Conservation (phyloP, 805 yeast species). For the Saturnispora dispora region DNA sequence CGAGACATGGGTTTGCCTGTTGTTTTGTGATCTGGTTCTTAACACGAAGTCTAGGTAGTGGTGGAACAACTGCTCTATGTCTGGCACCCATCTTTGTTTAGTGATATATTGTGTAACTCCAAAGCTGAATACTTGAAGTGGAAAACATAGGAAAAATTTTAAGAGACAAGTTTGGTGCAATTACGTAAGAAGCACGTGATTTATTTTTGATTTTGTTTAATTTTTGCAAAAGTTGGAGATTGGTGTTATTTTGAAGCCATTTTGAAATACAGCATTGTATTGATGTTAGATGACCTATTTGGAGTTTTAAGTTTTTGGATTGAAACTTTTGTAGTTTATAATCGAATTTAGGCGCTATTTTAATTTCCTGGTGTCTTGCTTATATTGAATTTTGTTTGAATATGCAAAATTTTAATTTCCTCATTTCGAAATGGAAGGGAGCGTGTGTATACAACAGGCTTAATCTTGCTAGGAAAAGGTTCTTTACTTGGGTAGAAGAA, state of each 20-base stretch:
- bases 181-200: not conserved
- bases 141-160: not conserved
- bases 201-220: not conserved
- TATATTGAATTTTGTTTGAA: not conserved
- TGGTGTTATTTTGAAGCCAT: not conserved
- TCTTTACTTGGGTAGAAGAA: not conserved
- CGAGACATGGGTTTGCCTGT: slow-evolving; percentile 62
- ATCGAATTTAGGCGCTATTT: not conserved
- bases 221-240: too few species aligned
- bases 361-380: not conserved
- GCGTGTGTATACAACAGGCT: not conserved
- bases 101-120: not conserved
- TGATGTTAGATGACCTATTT: not conserved
- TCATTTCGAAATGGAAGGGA: not conserved
- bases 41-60: slow-evolving; percentile 64
- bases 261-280: not conserved
- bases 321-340: too few species aligned
- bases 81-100: slow-evolving; percentile 8
- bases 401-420: not conserved
- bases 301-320: not conserved
- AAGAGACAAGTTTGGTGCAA: not conserved
- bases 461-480: not conserved
- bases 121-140: not conserved
- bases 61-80: slow-evolving; percentile 40
- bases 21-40: slow-evolving; percentile 53